Base-by-base conservation (phyloP, 805 yeast genomes). In the Candida insectalens region DNA sequence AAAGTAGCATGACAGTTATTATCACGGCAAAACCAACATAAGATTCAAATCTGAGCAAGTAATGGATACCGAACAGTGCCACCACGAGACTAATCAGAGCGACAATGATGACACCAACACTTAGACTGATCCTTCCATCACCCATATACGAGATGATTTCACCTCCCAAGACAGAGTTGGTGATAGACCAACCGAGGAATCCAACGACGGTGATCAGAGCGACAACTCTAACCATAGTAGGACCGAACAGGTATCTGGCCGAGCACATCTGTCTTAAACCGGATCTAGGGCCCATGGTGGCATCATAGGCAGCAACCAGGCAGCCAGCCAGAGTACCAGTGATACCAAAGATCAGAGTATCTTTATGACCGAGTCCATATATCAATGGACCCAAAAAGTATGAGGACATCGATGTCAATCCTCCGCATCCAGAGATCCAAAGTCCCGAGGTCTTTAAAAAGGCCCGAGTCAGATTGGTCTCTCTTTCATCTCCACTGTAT, bases 111-210 rank as follows among this genome's bases (percentile, higher is more conserved):
- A 85, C 79, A 4, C 95, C 95, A 14, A 75, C 76, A 49, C 76
- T 74, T 25, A 83, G 49, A 2, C 94, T 84, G 1, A 84, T 67
- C 39, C 63, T 67, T 12, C 72, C 82, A 44, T 75, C 59, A 26
- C 85, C 75, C 15, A 85, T 62, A 27, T 80, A 69, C 6, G 74
- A 65, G 31, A 85, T 55, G 38, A 85, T 78, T 56, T 85, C 87
- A 14, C 96, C 96, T 25, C 94, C 95, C 36, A 83, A 77, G 32
- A 84, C 92, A 44, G 82, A 72, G 51, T 83, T 84, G n/a, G 84
- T 87, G 23, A 85, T 77, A n/a, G 89, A 74, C 95, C 95, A 85
- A n/a, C 95, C 95, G 45, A 83, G 53, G 12, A 80, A 79, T 32
- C 95, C 94, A 28, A 82, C 55, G 37, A 82, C 74, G 29, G 83